Evolutionary conservation across 768 basidiomycete species (phyloP).

Genomic region (Amanita pallidorosea): DNA sequence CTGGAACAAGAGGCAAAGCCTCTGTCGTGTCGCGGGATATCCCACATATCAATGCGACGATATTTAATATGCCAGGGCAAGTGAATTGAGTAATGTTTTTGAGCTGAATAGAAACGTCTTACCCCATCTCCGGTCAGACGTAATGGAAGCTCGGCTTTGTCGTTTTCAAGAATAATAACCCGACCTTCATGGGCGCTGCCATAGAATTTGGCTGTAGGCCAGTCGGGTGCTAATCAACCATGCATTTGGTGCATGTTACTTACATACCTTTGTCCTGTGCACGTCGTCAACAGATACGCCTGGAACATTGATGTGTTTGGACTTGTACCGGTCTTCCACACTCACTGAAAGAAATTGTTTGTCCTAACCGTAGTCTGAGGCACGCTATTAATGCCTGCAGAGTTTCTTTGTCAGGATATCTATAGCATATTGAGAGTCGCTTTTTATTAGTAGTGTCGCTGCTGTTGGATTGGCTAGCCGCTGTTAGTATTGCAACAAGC

Average conservation of each 20-base stretch:
- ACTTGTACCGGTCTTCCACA: slow-evolving; percentile 83
- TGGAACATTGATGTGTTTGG: slow-evolving; percentile 67
- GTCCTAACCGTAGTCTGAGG: too few relatives aligned
- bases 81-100: slow-evolving; percentile 1
- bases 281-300: slow-evolving; percentile 73
- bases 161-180: slow-evolving; percentile 63
- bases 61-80: slow-evolving; percentile 84
- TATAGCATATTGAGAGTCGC: too few relatives aligned
- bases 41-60: slow-evolving; percentile 25
- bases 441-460: too few relatives aligned
- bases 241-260: background rate
- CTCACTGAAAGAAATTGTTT: slow-evolving; percentile 34
- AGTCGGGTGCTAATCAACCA: background rate
- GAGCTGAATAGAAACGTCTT: slow-evolving; percentile 16
- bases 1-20: too few relatives aligned
- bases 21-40: too few relatives aligned
- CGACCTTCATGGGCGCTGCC: slow-evolving; percentile 46
- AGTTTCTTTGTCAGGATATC: too few relatives aligned
- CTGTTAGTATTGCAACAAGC: too few relatives aligned
- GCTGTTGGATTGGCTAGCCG: too few relatives aligned
- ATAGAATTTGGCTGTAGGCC: slow-evolving; percentile 89
- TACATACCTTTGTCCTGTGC: slow-evolving; percentile 58
- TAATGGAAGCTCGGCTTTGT: slow-evolving; percentile 63
- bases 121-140: slow-evolving; percentile 89
- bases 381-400: too few relatives aligned